Evolutionary conservation across 768 basidiomycete genomes (phyloP).

Genomic region (Serendipita sp.): DNA sequence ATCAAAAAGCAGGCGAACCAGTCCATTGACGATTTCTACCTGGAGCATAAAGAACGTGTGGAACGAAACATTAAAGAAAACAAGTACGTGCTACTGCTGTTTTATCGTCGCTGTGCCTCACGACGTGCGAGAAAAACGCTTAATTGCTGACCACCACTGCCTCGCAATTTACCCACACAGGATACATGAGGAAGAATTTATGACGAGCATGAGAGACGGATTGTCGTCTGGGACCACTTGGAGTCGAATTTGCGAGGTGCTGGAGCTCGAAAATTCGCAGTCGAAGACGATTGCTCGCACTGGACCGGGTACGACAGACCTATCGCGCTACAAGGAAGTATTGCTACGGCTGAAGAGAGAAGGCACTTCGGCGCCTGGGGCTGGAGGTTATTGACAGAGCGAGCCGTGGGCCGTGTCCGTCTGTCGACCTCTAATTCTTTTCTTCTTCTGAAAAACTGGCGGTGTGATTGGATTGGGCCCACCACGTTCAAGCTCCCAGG

Average conservation of each 20-base stretch:
- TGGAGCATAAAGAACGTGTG: constrained; percentile 74
- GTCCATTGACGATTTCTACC: constrained; percentile 80
- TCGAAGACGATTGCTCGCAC: constrained; percentile 87
- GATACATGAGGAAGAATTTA: constrained; percentile 71
- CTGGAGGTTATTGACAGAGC: constrained; percentile 65
- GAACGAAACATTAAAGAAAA: constrained; percentile 84
- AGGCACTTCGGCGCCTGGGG: constrained; percentile 81
- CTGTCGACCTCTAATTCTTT: too few species aligned
- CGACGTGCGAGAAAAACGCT: not conserved
- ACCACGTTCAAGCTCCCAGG: too few species aligned
- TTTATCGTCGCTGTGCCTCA: not conserved
- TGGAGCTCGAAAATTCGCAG: constrained; percentile 90
- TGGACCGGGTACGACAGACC: constrained; percentile 75
- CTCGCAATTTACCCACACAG: constrained; percentile 24
- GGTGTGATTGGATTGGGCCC: too few species aligned
- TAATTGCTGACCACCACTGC: not conserved
- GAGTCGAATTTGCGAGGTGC: constrained; percentile 74
- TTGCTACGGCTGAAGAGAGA: constrained; percentile 76
- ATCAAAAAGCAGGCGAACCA: constrained; percentile 71
- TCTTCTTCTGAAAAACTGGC: too few species aligned
- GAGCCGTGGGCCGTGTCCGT: too few species aligned
- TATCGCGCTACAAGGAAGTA: constrained; percentile 83
- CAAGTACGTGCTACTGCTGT: constrained; percentile 44
- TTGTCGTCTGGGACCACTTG: constrained; percentile 87
- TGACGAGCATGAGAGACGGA: constrained; percentile 51